These are phyloP conservation scores for Pseudogymnoascus sp. DNA, from an alignment of 2,329 filamentous ascomycete species.

Conservation along the genomic window DNA sequence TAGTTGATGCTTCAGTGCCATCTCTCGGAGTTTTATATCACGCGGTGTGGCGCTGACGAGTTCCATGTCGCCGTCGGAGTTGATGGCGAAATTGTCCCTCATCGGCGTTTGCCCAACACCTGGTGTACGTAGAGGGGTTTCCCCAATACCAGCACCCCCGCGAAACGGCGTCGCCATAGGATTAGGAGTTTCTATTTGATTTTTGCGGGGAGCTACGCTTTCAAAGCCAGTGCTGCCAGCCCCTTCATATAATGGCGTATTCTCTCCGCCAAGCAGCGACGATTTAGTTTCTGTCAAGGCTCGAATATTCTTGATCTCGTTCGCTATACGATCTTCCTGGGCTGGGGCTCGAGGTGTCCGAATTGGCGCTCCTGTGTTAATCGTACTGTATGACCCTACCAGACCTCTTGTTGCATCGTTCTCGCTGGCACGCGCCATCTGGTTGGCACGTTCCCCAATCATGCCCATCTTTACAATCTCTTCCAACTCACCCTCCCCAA, in stretches of 20 bases:
- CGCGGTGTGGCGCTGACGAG: constrained; percentile 65
- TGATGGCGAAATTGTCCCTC: constrained; percentile 77
- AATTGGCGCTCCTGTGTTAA: constrained; percentile 77
- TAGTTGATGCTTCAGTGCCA: constrained; percentile 59
- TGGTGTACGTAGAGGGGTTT: constrained; percentile 53
- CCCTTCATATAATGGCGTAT: constrained; percentile 78
- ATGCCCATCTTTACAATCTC: constrained; percentile 99
- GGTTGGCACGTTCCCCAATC: constrained; percentile 76
- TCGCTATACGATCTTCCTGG: constrained; percentile 91
- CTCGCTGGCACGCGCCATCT: constrained; percentile 65
- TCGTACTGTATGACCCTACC: constrained; percentile 74
- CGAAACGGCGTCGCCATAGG: constrained; percentile 86
- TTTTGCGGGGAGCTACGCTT: constrained; percentile 69
- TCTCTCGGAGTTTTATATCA: constrained; percentile 64
- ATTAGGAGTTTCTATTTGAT: constrained; percentile 84
- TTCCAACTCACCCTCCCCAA: constrained; percentile 85
- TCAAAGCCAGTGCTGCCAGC: constrained; percentile 79
- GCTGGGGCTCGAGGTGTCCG: constrained; percentile 84
- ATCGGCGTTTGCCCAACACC: constrained; percentile 72
- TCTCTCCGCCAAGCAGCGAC: constrained; percentile 85
- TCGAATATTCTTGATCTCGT: constrained; percentile 89
- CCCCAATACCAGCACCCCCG: constrained; percentile 51
- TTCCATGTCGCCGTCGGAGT: constrained; percentile 57
- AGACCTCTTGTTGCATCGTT: constrained; percentile 79
- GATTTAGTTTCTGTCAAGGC: constrained; percentile 91